Conservation (phyloP, 768 basidiomycete species). For the Pleurotus cornucopiae region DNA sequence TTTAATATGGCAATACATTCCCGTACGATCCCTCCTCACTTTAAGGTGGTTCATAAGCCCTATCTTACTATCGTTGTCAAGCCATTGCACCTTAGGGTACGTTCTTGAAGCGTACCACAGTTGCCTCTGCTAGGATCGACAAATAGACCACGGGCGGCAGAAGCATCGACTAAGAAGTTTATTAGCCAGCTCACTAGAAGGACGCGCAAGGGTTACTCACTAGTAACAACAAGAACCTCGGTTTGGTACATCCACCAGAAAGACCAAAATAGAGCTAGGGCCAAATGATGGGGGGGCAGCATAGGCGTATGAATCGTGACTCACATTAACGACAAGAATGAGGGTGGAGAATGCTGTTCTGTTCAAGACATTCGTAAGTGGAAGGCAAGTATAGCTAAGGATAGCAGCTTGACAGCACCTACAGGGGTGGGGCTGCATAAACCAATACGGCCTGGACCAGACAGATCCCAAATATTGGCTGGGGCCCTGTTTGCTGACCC, state of each 20-base stretch:
- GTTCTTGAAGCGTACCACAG: neutral
- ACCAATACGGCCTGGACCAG: neutral
- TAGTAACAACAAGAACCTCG: too few species aligned
- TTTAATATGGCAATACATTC: neutral
- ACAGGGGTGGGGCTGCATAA: slow-evolving; percentile 2
- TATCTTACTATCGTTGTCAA: neutral
- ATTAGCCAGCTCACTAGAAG: neutral
- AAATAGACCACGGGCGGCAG: neutral
- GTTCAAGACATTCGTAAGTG: neutral
- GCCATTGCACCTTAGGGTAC: neutral
- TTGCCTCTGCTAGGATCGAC: neutral
- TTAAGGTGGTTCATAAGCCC: neutral
- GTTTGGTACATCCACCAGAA: too few species aligned
- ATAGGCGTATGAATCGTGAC: neutral
- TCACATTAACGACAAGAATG: neutral
- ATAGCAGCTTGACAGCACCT: neutral
- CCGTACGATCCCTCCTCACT: neutral
- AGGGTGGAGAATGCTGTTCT: neutral
- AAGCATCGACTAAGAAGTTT: neutral
- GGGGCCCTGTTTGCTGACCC: slow-evolving; percentile 4
- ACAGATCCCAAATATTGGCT: neutral
- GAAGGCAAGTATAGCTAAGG: too few species aligned
- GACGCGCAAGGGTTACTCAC: too few species aligned
- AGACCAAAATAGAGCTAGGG: neutral
- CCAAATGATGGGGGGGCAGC: neutral